Evolutionary conservation across 116 monocot genomes (phyloP).

Genomic region (Trichopus zeylanicus): DNA sequence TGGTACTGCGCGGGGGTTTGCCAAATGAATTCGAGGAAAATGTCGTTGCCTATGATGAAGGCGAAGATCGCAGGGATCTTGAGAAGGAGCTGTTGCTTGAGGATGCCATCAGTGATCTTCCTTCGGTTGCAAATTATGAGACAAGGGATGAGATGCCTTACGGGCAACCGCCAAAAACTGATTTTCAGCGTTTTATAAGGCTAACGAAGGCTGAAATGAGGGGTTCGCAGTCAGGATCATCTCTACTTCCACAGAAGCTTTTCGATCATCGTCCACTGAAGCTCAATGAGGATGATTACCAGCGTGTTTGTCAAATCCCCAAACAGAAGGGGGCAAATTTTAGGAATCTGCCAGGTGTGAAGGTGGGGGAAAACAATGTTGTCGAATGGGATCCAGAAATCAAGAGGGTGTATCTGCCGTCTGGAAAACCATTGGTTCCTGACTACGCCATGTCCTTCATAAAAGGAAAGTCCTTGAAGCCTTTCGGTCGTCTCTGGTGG

Average conservation of each 20-base stretch:
- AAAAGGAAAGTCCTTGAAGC: too few relatives aligned
- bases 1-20: conserved; percentile 36
- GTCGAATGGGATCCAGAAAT: conserved; percentile 24
- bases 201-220: not conserved
- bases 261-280: conserved; percentile 48
- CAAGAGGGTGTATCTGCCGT: conserved; percentile 26
- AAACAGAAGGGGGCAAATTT: conserved; percentile 69
- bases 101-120: conserved; percentile 61
- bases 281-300: conserved; percentile 55
- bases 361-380: conserved; percentile 32
- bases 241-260: not conserved
- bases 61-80: conserved; percentile 15
- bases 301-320: conserved; percentile 47
- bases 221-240: not conserved
- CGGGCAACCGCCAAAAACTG: conserved; percentile 15
- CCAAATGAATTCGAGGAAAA: conserved; percentile 72
- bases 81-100: conserved; percentile 28
- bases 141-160: conserved; percentile 36
- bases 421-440: conserved; percentile 42
- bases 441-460: not conserved
- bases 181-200: conserved; percentile 37
- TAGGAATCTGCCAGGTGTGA: conserved; percentile 34
- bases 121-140: conserved; percentile 41
- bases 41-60: conserved; percentile 49
- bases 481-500: conserved; percentile 91